A percentile compares a stretch with the other conserved stretches of the same genome.
Conservation (phyloP, 2,329 filamentous ascomycete genomes). For the Sclerotinia glacialis region DNA sequence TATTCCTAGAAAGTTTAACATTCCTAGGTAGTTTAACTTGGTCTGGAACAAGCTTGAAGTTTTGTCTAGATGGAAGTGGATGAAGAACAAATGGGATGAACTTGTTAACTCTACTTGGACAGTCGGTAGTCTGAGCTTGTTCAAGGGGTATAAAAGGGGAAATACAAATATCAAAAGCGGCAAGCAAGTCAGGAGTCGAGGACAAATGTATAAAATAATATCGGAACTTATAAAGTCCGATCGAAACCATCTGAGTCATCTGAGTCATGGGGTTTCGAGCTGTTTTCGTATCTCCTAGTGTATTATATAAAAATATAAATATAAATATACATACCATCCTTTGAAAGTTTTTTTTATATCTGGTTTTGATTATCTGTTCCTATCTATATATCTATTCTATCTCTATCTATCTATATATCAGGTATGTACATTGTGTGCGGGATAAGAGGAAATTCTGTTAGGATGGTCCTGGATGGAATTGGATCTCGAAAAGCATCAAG, state of each 20-base stretch:
- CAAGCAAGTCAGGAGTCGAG: background rate
- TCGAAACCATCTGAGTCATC: background rate
- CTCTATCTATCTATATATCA: too few relatives aligned
- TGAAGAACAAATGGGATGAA: constrained; percentile 9
- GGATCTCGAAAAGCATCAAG: too few relatives aligned
- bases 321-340: too few relatives aligned
- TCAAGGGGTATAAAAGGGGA: background rate
- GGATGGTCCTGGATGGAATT: too few relatives aligned
- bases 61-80: background rate
- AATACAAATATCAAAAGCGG: background rate
- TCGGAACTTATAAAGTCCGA: background rate
- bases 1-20: too few relatives aligned
- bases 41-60: background rate
- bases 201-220: background rate
- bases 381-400: too few relatives aligned
- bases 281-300: constrained; percentile 1
- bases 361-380: too few relatives aligned
- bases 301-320: too few relatives aligned
- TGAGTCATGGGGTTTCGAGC: constrained; percentile 5
- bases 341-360: too few relatives aligned
- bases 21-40: background rate
- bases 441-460: too few relatives aligned
- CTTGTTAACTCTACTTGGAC: too few relatives aligned
- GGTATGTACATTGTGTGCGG: too few relatives aligned
- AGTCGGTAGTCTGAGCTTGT: background rate